Evolutionary conservation across 345 rosid species (phyloP).

Genomic region (Lepidium sativum): DNA sequence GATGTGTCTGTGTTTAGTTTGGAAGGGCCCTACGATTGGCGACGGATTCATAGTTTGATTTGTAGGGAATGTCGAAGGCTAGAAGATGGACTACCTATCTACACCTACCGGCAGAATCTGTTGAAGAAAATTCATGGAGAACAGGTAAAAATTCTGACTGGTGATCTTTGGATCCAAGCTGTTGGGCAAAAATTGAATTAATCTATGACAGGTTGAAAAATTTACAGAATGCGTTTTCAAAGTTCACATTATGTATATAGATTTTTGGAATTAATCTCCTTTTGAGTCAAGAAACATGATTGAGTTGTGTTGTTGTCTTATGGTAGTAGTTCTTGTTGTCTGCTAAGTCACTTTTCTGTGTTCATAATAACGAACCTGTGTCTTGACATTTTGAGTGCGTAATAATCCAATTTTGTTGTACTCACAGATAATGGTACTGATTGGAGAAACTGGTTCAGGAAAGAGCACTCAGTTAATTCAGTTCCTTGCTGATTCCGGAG

Average conservation of each 20-base stretch:
- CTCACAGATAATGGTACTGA: conserved; percentile 58
- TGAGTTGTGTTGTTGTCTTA: neutral
- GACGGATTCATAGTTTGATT: conserved; percentile 38
- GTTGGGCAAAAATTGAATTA: neutral
- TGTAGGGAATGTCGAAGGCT: conserved; percentile 68
- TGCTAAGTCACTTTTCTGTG: neutral
- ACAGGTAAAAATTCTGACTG: conserved; percentile 37
- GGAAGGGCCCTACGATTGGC: conserved; percentile 39
- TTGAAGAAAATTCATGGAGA: conserved; percentile 34
- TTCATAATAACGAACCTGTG: neutral
- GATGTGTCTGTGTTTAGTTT: conserved; percentile 32
- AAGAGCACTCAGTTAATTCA: conserved; percentile 93
- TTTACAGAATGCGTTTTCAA: neutral
- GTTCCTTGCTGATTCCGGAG: conserved; percentile 81
- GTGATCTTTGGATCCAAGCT: neutral
- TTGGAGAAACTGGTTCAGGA: conserved; percentile 96
- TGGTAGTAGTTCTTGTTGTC: conserved; percentile 1
- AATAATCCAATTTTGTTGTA: neutral
- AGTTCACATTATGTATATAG: neutral
- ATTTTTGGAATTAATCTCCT: neutral
- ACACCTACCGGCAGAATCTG: conserved; percentile 42
- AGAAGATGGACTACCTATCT: conserved; percentile 71
- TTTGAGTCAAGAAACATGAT: neutral
- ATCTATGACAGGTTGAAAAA: neutral
- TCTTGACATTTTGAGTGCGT: neutral